These are phyloP conservation scores for Cercophora scortea DNA, from an alignment of 495 filamentous ascomycete species.

Conservation along the genomic window DNA sequence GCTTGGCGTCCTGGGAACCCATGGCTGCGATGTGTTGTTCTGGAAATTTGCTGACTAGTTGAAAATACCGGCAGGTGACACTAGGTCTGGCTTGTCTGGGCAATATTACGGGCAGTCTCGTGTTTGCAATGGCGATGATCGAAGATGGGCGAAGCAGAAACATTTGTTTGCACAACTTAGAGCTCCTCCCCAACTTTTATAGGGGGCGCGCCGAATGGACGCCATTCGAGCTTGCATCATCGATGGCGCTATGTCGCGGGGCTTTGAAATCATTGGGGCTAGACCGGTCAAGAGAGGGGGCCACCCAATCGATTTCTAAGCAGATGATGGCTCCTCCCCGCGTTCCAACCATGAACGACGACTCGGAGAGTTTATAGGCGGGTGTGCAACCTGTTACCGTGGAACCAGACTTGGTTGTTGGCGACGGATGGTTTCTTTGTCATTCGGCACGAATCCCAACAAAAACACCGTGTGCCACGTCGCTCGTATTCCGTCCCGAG, in stretches of 20 bases:
- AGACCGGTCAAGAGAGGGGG: not conserved
- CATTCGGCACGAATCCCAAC: too few relatives aligned
- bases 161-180: not conserved
- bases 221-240: constrained; percentile 10
- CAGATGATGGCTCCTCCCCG: not conserved
- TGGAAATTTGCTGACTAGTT: not conserved
- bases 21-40: constrained; percentile 2
- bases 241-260: constrained; percentile 18
- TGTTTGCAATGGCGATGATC: not conserved
- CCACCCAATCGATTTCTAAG: not conserved
- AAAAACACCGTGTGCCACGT: too few relatives aligned
- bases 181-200: not conserved
- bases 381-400: too few relatives aligned
- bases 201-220: not conserved
- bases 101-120: not conserved
- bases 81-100: not conserved
- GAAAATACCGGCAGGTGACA: not conserved
- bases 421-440: too few relatives aligned
- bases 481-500: too few relatives aligned
- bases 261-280: not conserved
- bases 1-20: constrained; percentile 26
- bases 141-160: too few relatives aligned
- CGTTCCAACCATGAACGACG: too few relatives aligned
- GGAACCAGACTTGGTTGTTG: too few relatives aligned
- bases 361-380: too few relatives aligned